A percentile compares a stretch with the other conserved stretches of the same genome.
These are phyloP conservation scores for Talaromyces nanjingensis DNA, from an alignment of 495 filamentous ascomycete genomes.

Conservation along the genomic window DNA sequence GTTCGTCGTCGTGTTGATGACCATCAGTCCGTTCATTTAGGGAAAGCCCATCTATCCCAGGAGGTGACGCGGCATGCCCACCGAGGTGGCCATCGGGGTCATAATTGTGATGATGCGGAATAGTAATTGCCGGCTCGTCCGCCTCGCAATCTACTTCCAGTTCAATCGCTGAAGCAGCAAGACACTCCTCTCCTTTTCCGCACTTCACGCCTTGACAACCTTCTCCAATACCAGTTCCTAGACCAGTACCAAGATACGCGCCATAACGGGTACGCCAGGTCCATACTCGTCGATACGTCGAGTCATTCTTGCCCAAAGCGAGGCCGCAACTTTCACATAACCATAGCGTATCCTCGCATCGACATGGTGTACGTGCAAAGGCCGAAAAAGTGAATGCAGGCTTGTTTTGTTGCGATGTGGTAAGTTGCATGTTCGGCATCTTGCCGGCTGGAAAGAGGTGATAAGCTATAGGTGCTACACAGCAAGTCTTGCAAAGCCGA, in stretches of 20 bases:
- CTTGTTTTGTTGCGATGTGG: not conserved
- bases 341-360: constrained; percentile 63
- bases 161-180: constrained; percentile 65
- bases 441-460: constrained; percentile 17
- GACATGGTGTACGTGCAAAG: constrained; percentile 58
- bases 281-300: constrained; percentile 75
- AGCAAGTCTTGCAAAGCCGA: constrained; percentile 68
- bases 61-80: not conserved
- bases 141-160: constrained; percentile 74
- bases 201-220: constrained; percentile 82
- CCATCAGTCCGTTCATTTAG: not conserved
- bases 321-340: constrained; percentile 75
- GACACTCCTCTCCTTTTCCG: constrained; percentile 61
- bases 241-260: constrained; percentile 61
- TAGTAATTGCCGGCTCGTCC: constrained; percentile 34
- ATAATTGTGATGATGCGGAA: constrained; percentile 1
- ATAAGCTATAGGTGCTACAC: constrained; percentile 52
- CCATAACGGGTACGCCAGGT: constrained; percentile 83
- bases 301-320: constrained; percentile 58
- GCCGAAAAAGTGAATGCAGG: constrained; percentile 30
- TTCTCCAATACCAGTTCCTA: constrained; percentile 82
- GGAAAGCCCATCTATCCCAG: not conserved
- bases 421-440: constrained; percentile 1
- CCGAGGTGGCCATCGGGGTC: not conserved
- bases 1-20: constrained; percentile 33